phyloP scores from a whole-genome alignment of 495 filamentous ascomycete species.

The Xylaria curta region DNA sequence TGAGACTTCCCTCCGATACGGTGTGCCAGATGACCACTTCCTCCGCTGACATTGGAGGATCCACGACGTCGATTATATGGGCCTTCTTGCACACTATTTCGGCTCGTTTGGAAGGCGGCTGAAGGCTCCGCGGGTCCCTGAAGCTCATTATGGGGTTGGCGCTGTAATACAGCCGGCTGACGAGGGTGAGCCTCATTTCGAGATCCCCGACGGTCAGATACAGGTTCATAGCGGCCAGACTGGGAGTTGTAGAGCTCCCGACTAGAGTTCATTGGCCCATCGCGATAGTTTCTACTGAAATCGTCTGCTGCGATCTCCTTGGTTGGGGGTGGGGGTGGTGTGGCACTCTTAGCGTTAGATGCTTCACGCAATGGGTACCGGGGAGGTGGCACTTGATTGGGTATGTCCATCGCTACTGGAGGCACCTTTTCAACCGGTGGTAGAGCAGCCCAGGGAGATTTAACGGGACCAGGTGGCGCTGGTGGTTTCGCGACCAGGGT shows the following conservation, averaged over 20 bases:
- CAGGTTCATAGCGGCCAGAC: slow-evolving; percentile 92
- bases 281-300: slow-evolving; percentile 87
- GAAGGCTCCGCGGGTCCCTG: slow-evolving; percentile 86
- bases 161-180: slow-evolving; percentile 81
- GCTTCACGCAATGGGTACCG: slow-evolving; percentile 43
- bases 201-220: slow-evolving; percentile 75
- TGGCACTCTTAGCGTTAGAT: slow-evolving; percentile 42
- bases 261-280: slow-evolving; percentile 61
- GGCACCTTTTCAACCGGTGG: slow-evolving; percentile 84
- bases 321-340: slow-evolving; percentile 49
- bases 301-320: slow-evolving; percentile 95
- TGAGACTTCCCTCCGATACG: slow-evolving; percentile 48
- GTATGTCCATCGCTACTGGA: slow-evolving; percentile 62
- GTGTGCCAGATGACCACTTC: slow-evolving; percentile 72
- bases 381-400: slow-evolving; percentile 32
- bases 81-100: slow-evolving; percentile 70
- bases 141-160: slow-evolving; percentile 62
- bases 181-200: slow-evolving; percentile 70
- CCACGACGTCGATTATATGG: slow-evolving; percentile 80
- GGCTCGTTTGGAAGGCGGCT: slow-evolving; percentile 84
- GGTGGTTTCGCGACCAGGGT: slow-evolving; percentile 81
- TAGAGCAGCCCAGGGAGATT: slow-evolving; percentile 89
- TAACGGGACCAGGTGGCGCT: slow-evolving; percentile 71
- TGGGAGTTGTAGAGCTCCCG: slow-evolving; percentile 92
- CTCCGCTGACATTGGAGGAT: slow-evolving; percentile 95